These are phyloP conservation scores for Leishmania braziliensis DNA, from an alignment of 208 protist genomes.

Conservation along the genomic window DNA sequence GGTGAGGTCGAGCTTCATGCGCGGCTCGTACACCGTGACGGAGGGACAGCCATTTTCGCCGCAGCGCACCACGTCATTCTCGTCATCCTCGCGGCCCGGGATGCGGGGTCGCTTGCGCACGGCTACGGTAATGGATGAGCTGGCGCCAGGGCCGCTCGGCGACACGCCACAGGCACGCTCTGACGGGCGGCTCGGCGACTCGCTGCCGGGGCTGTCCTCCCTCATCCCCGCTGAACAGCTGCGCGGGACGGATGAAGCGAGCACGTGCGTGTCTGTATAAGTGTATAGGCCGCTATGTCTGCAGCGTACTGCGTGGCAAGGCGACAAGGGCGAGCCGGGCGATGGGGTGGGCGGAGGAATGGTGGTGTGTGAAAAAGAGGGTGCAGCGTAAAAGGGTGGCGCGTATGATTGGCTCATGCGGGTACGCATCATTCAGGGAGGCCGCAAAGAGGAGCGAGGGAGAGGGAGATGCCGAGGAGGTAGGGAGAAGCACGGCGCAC, in stretches of 20 bases:
- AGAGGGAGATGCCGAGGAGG: background rate
- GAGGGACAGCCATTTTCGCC: constrained; percentile 24
- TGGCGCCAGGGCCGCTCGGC: background rate
- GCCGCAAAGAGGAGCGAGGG: background rate
- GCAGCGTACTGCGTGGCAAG: background rate
- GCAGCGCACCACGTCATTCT: constrained; percentile 84
- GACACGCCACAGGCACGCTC: constrained; percentile 23
- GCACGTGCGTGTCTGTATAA: background rate
- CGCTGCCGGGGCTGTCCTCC: constrained; percentile 6
- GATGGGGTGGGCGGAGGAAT: background rate
- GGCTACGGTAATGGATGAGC: constrained; percentile 69
- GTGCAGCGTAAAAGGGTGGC: background rate
- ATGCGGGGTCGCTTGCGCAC: constrained; percentile 86
- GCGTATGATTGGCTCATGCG: background rate
- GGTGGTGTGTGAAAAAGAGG: background rate
- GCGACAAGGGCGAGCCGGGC: background rate
- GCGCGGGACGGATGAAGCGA: background rate
- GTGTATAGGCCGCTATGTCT: background rate
- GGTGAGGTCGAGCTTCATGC: constrained; percentile 92
- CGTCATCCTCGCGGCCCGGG: constrained; percentile 43
- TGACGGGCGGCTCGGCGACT: constrained; percentile 3
- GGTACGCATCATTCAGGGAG: background rate
- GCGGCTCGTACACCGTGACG: constrained; percentile 77
- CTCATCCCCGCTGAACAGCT: constrained; percentile 3
- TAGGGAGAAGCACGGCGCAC: background rate